Evolutionary conservation across 306 rosid species (phyloP).

Genomic region (Ormosia semicastrata): DNA sequence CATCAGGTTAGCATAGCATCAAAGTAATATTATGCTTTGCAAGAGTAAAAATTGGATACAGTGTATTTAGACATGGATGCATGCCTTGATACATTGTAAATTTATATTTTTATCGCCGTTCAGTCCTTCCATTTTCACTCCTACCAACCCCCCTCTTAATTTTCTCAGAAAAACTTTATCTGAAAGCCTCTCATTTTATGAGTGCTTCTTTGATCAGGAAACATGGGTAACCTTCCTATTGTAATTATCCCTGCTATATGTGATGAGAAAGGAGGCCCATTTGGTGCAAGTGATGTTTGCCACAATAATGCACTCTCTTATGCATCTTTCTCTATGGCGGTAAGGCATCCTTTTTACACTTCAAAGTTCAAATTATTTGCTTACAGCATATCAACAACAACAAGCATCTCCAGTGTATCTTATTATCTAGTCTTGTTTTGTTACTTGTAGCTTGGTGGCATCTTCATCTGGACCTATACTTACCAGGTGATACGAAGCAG

Average conservation of each 20-base stretch:
- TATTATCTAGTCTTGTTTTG: not conserved
- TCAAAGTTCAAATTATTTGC: not conserved
- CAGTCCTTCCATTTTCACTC: not conserved
- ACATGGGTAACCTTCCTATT: constrained; percentile 83
- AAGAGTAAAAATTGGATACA: not conserved
- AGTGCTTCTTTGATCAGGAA: constrained; percentile 51
- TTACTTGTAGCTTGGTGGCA: constrained; percentile 69
- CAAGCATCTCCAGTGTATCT: not conserved
- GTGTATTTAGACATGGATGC: not conserved
- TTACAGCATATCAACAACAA: not conserved
- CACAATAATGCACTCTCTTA: constrained; percentile 63
- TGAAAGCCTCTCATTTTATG: not conserved
- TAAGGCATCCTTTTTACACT: constrained; percentile 27
- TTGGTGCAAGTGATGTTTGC: constrained; percentile 57
- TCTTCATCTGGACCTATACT: constrained; percentile 83
- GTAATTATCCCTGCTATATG: constrained; percentile 85
- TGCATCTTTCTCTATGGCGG: constrained; percentile 95
- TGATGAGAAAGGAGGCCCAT: constrained; percentile 71
- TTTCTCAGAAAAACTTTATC: not conserved
- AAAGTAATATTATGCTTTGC: not conserved
- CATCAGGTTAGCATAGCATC: constrained; percentile 61
- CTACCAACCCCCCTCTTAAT: not conserved
- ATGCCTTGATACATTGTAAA: not conserved
- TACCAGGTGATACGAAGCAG: constrained; percentile 54
- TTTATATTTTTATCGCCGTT: not conserved